phyloP scores from a whole-genome alignment of 2,329 filamentous ascomycete genomes.

The Epichloe typhina region DNA sequence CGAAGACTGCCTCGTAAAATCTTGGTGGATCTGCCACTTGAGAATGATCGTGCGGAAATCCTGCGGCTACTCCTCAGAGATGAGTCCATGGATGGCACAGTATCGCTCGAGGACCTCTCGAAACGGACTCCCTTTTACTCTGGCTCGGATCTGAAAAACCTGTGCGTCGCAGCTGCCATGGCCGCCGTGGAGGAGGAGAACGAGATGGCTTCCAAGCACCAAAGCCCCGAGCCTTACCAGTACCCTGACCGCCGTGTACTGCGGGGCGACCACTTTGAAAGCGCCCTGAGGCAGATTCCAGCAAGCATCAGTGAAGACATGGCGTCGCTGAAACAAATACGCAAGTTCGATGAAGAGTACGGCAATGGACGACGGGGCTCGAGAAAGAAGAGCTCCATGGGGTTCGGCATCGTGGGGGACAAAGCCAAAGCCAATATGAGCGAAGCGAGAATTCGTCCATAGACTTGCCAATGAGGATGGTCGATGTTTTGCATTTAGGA shows the following conservation, averaged over 20 bases:
- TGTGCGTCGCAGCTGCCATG: slow-evolving; percentile 68
- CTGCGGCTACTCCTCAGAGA: slow-evolving; percentile 57
- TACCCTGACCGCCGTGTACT: slow-evolving; percentile 51
- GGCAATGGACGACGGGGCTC: slow-evolving; percentile 64
- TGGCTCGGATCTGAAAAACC: slow-evolving; percentile 71
- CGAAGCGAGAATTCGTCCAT: slow-evolving; percentile 30
- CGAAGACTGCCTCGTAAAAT: slow-evolving; percentile 61
- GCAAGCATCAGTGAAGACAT: slow-evolving; percentile 93
- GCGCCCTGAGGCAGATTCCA: slow-evolving; percentile 75
- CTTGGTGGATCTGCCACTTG: slow-evolving; percentile 58
- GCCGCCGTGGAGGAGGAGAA: slow-evolving; percentile 66
- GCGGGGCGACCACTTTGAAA: slow-evolving; percentile 61
- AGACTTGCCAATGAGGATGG: background rate
- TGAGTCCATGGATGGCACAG: slow-evolving; percentile 47
- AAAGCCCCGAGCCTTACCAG: slow-evolving; percentile 31
- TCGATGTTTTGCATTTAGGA: too few species aligned
- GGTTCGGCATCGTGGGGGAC: slow-evolving; percentile 38
- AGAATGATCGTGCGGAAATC: slow-evolving; percentile 53
- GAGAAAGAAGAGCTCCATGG: slow-evolving; percentile 37
- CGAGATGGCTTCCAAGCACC: slow-evolving; percentile 22
- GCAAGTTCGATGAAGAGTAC: slow-evolving; percentile 92
- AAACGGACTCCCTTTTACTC: slow-evolving; percentile 63
- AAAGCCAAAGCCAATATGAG: slow-evolving; percentile 24
- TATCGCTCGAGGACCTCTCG: slow-evolving; percentile 51
- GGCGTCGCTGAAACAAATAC: slow-evolving; percentile 69